phyloP scores from a whole-genome alignment of 352 stramenopile species.

The Phytophthora nicotianae region DNA sequence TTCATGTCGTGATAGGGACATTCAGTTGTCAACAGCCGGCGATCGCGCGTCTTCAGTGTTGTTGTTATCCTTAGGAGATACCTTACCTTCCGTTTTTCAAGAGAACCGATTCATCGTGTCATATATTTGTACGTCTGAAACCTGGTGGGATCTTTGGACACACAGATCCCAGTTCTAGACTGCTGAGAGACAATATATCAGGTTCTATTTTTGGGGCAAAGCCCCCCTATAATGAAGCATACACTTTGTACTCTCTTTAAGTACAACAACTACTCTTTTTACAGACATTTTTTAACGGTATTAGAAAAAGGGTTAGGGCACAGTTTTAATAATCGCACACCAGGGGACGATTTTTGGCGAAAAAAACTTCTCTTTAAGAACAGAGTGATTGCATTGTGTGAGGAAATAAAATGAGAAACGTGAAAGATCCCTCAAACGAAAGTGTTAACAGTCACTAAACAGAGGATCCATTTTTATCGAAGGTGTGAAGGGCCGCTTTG shows the following conservation, averaged over 20 bases:
- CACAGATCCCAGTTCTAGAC: no score
- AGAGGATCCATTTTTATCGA: neutral
- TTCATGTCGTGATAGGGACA: slow-evolving; percentile 49
- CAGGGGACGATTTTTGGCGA: neutral
- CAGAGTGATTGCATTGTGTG: neutral
- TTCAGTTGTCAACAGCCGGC: neutral
- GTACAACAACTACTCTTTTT: slow-evolving; percentile 1
- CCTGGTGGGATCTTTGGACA: no score
- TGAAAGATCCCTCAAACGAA: neutral
- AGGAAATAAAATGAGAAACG: neutral
- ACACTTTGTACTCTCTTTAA: neutral
- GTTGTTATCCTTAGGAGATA: no score
- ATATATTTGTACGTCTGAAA: no score
- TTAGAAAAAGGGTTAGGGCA: neutral
- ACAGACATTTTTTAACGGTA: neutral
- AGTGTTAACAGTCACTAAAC: neutral
- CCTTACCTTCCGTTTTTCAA: no score
- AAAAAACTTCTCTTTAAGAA: neutral
- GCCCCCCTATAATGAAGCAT: neutral
- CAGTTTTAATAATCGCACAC: neutral
- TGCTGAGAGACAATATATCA: no score
- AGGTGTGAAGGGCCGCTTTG: neutral
- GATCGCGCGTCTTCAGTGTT: no score
- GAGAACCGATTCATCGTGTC: no score
- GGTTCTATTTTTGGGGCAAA: slow-evolving; percentile 2